Evolutionary conservation across 169 alveolate genomes (phyloP), one percentile per base, ranked within the genome.

Genomic region (Haemoproteus tartakovskyi): DNA sequence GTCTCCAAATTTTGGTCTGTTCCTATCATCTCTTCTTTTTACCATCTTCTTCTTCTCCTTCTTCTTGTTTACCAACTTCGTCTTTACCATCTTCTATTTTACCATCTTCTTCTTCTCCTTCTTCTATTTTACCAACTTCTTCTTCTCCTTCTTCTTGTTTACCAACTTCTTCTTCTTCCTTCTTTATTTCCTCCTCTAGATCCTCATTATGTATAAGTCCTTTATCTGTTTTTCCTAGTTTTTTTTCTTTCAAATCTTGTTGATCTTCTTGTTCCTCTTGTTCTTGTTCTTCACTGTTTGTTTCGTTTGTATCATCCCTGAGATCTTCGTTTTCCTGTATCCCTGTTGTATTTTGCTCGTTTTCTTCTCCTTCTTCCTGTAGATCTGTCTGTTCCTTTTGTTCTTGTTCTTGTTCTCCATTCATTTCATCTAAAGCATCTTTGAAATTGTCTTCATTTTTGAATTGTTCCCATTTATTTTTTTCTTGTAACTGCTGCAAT

Each of bases 381-480:
- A 21, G 40, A 36, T 43, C 43, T 5, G 30, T 41, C 11, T 16
- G 19, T 2, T 60, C 59, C 18, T 51, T 22, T 16, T 37, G 19
- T 2, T 60, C 70, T 9, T 9, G 27, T 11, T 52, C 5, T 43
- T 59, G 16, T 26, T 60, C 60, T 29, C 40, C 61, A 38, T 27
- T 47, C 27, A 29, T 21, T 22, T 74, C 62, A 33, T 50, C 38
- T 24, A 36, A 11, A 22, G 16, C 81, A 48, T 62, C 30, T 40
- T n/a, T 24, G 38, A 14, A 14, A 46, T 37, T 40, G 6, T 26
- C 63, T 29, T 41, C 70, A 9, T 14, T 37, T 41, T 67, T 60
- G 33, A 27, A 14, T 21, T 47, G 3, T 40, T 52, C 82, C 27
- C n/a, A n/a, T 54, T 21, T 21, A 11, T 59, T 36, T 46, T 29